phyloP scores from a whole-genome alignment of 2,329 filamentous ascomycete genomes.

The Penicillium sp. region DNA sequence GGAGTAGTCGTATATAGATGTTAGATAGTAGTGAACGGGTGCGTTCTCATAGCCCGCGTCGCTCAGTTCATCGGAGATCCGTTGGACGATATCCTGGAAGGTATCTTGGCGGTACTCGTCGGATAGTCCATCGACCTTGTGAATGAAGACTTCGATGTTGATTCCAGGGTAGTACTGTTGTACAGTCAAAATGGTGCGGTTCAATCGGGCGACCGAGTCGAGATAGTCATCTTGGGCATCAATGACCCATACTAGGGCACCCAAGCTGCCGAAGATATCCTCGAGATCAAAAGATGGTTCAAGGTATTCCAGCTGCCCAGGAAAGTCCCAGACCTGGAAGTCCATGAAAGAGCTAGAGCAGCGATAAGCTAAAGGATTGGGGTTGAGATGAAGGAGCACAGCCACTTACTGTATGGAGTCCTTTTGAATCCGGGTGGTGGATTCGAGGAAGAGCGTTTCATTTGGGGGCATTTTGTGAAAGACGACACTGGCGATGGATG shows the following conservation, averaged over 20 bases:
- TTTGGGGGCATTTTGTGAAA: slow-evolving; percentile 97
- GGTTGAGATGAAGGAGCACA: not conserved
- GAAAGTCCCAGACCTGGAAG: slow-evolving; percentile 98
- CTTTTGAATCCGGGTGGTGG: slow-evolving; percentile 91
- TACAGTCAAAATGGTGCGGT: slow-evolving; percentile 85
- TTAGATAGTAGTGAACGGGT: slow-evolving; percentile 92
- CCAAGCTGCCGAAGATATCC: slow-evolving; percentile 90
- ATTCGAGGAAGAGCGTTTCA: slow-evolving; percentile 94
- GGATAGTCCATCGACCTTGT: slow-evolving; percentile 97
- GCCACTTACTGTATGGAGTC: slow-evolving; percentile 85
- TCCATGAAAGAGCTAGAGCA: slow-evolving; percentile 89
- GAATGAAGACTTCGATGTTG: slow-evolving; percentile 97
- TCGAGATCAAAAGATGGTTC: slow-evolving; percentile 89
- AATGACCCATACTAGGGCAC: slow-evolving; percentile 96
- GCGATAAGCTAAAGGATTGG: slow-evolving; percentile 1
- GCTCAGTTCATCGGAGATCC: slow-evolving; percentile 92
- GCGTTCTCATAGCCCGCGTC: slow-evolving; percentile 93
- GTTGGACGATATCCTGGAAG: slow-evolving; percentile 93
- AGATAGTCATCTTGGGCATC: slow-evolving; percentile 98
- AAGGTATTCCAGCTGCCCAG: slow-evolving; percentile 90
- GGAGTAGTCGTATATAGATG: slow-evolving; percentile 97
- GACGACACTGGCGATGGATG: slow-evolving; percentile 97
- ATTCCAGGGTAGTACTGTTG: slow-evolving; percentile 89
- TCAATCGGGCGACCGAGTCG: slow-evolving; percentile 84
- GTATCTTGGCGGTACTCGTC: slow-evolving; percentile 97